phyloP scores from a whole-genome alignment of 2,329 filamentous ascomycete species.

The Penicillium aurantiogriseum region DNA sequence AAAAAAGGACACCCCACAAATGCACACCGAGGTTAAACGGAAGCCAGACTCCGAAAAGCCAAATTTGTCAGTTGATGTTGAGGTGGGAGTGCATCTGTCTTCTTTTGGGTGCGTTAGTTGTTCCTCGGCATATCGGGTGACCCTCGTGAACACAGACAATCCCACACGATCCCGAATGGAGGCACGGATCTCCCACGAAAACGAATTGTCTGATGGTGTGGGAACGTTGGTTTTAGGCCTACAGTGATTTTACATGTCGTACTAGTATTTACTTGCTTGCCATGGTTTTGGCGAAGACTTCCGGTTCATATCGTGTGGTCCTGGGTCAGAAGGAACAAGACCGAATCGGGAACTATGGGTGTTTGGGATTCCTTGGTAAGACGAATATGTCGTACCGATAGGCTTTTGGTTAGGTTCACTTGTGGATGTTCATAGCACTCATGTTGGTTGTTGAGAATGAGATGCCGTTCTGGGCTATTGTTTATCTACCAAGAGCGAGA shows the following conservation, averaged over 20 bases:
- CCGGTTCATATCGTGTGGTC: neutral
- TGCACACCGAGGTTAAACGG: neutral
- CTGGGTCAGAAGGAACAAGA: neutral
- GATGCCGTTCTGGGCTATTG: neutral
- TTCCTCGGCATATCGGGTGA: slow-evolving; percentile 20
- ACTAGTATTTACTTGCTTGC: neutral
- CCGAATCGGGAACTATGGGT: neutral
- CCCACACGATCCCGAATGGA: slow-evolving; percentile 6
- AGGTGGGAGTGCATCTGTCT: neutral
- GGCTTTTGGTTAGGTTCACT: neutral
- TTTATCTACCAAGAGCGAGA: neutral
- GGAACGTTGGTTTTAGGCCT: neutral
- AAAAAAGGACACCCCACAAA: neutral
- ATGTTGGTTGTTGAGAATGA: neutral
- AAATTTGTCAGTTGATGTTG: neutral
- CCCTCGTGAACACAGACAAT: slow-evolving; percentile 15
- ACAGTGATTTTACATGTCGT: neutral
- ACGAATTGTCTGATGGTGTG: neutral
- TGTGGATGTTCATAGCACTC: neutral
- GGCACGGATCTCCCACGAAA: slow-evolving; percentile 8
- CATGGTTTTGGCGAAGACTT: neutral
- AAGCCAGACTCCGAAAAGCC: neutral
- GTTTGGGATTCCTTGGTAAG: neutral
- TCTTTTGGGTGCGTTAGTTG: slow-evolving; percentile 1
- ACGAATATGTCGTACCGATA: neutral